These are phyloP conservation scores for Saccharomyces mikatae DNA, from an alignment of 805 yeast genomes.

Conservation along the genomic window DNA sequence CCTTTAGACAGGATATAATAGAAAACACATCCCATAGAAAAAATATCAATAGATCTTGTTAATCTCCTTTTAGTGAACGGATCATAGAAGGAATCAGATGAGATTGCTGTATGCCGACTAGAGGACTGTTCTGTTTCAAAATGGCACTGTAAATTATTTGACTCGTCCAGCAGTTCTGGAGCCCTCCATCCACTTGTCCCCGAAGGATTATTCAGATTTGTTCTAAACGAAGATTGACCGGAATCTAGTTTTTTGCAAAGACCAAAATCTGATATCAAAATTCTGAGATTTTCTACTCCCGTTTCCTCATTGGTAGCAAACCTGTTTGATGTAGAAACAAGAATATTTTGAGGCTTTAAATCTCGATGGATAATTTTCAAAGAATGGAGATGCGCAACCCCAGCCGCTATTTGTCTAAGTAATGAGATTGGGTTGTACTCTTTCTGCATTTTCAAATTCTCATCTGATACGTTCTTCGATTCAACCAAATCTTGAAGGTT, in stretches of 20 bases:
- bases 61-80: slow-evolving; percentile 47
- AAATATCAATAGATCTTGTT: slow-evolving; percentile 86
- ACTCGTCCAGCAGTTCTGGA: slow-evolving; percentile 59
- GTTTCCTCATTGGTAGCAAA: slow-evolving; percentile 12
- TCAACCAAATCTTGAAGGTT: slow-evolving; percentile 82
- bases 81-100: slow-evolving; percentile 28
- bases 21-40: slow-evolving; percentile 90
- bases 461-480: slow-evolving; percentile 31
- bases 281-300: slow-evolving; percentile 43
- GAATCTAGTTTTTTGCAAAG: slow-evolving; percentile 84
- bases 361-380: slow-evolving; percentile 91
- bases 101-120: background rate
- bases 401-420: slow-evolving; percentile 70
- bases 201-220: slow-evolving; percentile 79
- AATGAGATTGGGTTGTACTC: slow-evolving; percentile 42
- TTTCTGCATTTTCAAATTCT: slow-evolving; percentile 33
- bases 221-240: slow-evolving; percentile 88
- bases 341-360: slow-evolving; percentile 86
- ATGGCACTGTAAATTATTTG: slow-evolving; percentile 7
- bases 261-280: slow-evolving; percentile 92
- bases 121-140: slow-evolving; percentile 3
- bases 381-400: slow-evolving; percentile 79
- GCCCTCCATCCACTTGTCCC: slow-evolving; percentile 99
- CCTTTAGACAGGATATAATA: slow-evolving; percentile 80
- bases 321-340: slow-evolving; percentile 65